Percentiles rank a stretch among this genome's conserved stretches.
phyloP scores from a whole-genome alignment of 78 protist species.

The Planoprotostelium fungivorum region DNA sequence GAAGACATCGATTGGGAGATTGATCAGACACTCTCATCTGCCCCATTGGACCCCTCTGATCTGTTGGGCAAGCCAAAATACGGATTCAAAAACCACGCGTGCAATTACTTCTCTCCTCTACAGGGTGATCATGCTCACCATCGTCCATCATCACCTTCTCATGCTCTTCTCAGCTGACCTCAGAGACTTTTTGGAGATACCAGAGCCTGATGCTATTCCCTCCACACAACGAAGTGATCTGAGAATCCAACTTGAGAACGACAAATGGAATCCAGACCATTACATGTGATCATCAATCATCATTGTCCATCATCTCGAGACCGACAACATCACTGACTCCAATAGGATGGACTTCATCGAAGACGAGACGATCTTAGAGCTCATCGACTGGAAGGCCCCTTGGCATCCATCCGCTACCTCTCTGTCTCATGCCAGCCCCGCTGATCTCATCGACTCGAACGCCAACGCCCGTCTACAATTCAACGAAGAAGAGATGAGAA shows the following conservation, averaged over 20 bases:
- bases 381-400: background rate
- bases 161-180: background rate
- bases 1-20: slow-evolving; percentile 1
- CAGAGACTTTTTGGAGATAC: background rate
- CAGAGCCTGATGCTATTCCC: background rate
- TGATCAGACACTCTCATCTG: background rate
- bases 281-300: background rate
- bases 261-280: background rate
- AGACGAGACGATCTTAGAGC: background rate
- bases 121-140: background rate
- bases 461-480: background rate
- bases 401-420: background rate
- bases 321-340: background rate
- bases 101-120: background rate
- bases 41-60: background rate
- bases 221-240: background rate
- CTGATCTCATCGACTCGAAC: background rate
- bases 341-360: background rate
- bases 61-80: background rate
- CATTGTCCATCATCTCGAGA: background rate
- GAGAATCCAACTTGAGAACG: background rate
- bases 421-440: background rate
- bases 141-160: background rate
- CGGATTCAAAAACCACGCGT: background rate
- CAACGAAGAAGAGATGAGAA: background rate